These are phyloP conservation scores for Peronosclerospora sorghi DNA, from an alignment of 352 stramenopile genomes.

Conservation along the genomic window DNA sequence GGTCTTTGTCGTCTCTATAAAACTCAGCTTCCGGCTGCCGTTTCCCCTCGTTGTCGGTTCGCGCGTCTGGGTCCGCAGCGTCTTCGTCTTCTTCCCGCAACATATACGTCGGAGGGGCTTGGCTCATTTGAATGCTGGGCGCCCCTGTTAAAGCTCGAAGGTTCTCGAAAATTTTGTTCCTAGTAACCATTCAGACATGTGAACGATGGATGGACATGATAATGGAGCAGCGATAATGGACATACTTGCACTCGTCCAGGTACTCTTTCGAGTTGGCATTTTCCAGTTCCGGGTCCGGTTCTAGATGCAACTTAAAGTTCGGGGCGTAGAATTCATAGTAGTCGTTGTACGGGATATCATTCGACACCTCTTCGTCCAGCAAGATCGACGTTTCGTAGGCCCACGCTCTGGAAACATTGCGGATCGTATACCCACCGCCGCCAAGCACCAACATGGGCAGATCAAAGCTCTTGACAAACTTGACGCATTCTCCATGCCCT, in stretches of 20 bases:
- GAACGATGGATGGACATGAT: not conserved
- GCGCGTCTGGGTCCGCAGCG: constrained; percentile 46
- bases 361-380: constrained; percentile 65
- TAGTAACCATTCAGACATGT: constrained; percentile 10
- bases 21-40: constrained; percentile 75
- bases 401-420: constrained; percentile 90
- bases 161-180: constrained; percentile 80
- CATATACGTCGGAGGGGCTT: constrained; percentile 59
- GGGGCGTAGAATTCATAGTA: constrained; percentile 82
- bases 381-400: constrained; percentile 96
- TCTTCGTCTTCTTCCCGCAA: constrained; percentile 77
- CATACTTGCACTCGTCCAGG: constrained; percentile 78
- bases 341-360: constrained; percentile 79
- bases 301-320: constrained; percentile 78
- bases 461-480: constrained; percentile 82
- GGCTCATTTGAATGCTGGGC: constrained; percentile 73
- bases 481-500: constrained; percentile 71
- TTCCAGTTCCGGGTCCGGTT: constrained; percentile 63
- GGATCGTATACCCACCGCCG: constrained; percentile 78
- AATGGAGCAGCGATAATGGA: not conserved
- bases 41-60: constrained; percentile 58
- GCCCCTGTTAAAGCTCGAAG: constrained; percentile 57
- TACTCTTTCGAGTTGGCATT: constrained; percentile 82
- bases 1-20: constrained; percentile 72
- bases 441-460: constrained; percentile 76